Evolutionary conservation across 148 eudicot genomes (phyloP).

Genomic region (Rhododendron griersonianum): DNA sequence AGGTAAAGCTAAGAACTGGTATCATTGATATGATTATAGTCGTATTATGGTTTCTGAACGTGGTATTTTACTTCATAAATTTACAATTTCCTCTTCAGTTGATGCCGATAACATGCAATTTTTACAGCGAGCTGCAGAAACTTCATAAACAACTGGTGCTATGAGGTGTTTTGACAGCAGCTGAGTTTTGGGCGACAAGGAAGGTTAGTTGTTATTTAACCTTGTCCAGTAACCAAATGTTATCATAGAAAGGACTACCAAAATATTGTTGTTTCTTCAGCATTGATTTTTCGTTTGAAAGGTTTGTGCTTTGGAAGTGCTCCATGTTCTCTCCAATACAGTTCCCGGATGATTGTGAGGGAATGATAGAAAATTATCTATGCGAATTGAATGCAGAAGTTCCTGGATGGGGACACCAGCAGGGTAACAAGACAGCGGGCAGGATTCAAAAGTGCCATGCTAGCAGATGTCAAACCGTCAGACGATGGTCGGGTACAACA

Average conservation of each 20-base stretch:
- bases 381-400: slow-evolving; percentile 53
- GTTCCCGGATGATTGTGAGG: not conserved
- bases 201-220: slow-evolving; percentile 25
- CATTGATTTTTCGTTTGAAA: not conserved
- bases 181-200: too few relatives aligned
- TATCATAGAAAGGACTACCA: not conserved
- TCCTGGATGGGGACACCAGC: slow-evolving; percentile 52
- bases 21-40: not conserved
- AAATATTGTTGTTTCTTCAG: not conserved
- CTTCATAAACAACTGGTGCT: slow-evolving; percentile 80
- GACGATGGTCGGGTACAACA: slow-evolving; percentile 10
- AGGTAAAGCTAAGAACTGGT: not conserved
- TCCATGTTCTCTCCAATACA: not conserved
- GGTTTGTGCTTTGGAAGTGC: not conserved
- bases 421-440: slow-evolving; percentile 53
- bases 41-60: not conserved
- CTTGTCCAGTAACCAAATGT: too few relatives aligned
- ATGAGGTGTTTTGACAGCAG: slow-evolving; percentile 58
- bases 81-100: slow-evolving; percentile 5
- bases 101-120: slow-evolving; percentile 6
- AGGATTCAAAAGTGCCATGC: slow-evolving; percentile 89
- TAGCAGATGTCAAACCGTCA: slow-evolving; percentile 67
- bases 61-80: not conserved
- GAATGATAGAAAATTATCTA: not conserved
- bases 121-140: slow-evolving; percentile 76